Conservation (phyloP, 2,329 filamentous ascomycete genomes). For the Xylaria hypoxylon region DNA sequence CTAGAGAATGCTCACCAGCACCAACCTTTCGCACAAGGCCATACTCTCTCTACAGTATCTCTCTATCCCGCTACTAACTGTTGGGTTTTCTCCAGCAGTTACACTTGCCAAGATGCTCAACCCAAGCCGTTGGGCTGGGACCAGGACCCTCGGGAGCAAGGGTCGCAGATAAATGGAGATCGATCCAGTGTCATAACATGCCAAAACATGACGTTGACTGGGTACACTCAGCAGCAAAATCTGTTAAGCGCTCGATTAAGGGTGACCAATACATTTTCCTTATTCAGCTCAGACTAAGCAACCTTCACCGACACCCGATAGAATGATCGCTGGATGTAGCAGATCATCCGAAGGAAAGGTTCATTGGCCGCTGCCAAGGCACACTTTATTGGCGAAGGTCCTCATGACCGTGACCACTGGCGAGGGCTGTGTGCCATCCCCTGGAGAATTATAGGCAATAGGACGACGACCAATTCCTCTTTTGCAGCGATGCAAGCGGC, state of each 20-base stretch:
- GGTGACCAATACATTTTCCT: conserved; percentile 32
- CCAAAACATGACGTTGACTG: conserved; percentile 33
- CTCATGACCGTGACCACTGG: conserved; percentile 23
- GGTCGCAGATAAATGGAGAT: conserved; percentile 42
- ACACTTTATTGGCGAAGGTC: conserved; percentile 24
- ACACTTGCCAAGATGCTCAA: conserved; percentile 35
- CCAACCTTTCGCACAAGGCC: not conserved
- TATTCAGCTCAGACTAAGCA: conserved; percentile 39
- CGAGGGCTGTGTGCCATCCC: conserved; percentile 21
- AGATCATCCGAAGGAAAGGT: conserved; percentile 36
- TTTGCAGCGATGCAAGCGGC: conserved; percentile 25
- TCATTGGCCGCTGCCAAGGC: conserved; percentile 31
- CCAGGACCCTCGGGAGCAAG: conserved; percentile 37
- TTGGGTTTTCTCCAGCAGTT: conserved; percentile 29
- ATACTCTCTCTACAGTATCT: not conserved
- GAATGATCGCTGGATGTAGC: conserved; percentile 35
- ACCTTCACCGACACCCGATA: conserved; percentile 34
- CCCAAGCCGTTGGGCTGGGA: conserved; percentile 41
- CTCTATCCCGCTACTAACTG: conserved; percentile 14
- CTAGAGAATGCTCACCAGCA: conserved; percentile 10
- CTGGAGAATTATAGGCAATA: conserved; percentile 13
- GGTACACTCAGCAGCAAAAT: conserved; percentile 27
- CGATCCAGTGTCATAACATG: conserved; percentile 33
- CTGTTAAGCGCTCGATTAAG: conserved; percentile 28
- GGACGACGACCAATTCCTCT: conserved; percentile 20